phyloP scores from a whole-genome alignment of 805 yeast genomes.

The Pichia insulana region DNA sequence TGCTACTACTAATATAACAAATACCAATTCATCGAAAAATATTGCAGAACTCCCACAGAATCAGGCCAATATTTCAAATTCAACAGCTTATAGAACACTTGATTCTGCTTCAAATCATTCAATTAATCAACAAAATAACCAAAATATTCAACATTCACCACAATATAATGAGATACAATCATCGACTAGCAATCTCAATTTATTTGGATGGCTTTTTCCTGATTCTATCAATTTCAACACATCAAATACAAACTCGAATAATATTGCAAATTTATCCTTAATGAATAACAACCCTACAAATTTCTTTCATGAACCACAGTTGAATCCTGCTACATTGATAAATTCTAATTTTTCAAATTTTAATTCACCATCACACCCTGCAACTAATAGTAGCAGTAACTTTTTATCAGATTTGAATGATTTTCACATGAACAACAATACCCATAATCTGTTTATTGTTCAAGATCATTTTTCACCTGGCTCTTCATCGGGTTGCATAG shows the following conservation, averaged over 20 bases:
- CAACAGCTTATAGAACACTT: no score
- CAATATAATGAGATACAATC: background rate
- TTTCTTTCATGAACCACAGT: conserved; percentile 1
- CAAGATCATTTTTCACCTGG: conserved; percentile 22
- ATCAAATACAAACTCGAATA: background rate
- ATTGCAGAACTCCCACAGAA: background rate
- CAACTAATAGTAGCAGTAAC: conserved; percentile 1
- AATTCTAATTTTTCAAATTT: background rate
- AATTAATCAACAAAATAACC: no score
- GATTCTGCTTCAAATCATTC: no score
- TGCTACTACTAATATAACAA: background rate
- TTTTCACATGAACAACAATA: conserved; percentile 19
- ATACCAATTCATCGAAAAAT: conserved; percentile 9
- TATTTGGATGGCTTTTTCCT: conserved; percentile 24
- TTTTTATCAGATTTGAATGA: conserved; percentile 19
- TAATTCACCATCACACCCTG: background rate
- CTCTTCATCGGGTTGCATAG: conserved; percentile 12
- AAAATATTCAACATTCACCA: no score
- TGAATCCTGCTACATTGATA: background rate
- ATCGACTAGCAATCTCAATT: background rate
- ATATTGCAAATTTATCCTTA: no score
- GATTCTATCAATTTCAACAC: conserved; percentile 11
- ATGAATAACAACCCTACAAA: background rate
- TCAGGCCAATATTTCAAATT: no score
- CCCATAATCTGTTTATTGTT: conserved; percentile 24